Conservation (phyloP, 768 basidiomycete genomes). For the Pulveroboletus sp. region DNA sequence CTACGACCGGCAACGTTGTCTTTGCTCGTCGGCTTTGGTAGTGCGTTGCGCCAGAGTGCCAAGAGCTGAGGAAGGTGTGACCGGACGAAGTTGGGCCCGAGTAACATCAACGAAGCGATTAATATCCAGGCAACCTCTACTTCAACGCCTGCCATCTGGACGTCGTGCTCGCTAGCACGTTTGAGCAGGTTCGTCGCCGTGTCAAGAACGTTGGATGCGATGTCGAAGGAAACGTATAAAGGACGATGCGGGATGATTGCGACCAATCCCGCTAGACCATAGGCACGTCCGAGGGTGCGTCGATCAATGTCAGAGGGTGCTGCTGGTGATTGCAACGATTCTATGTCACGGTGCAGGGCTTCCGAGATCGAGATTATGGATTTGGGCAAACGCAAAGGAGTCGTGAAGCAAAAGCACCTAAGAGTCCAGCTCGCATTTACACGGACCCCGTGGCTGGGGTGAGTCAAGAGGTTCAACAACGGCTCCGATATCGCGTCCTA, state of each 20-base stretch:
- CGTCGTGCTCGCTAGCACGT: conserved; percentile 85
- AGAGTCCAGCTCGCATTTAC: conserved; percentile 85
- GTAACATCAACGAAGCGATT: conserved; percentile 85
- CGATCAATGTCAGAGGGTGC: conserved; percentile 65
- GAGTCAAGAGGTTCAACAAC: conserved; percentile 76
- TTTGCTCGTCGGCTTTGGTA: conserved; percentile 92
- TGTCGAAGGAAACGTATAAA: conserved; percentile 91
- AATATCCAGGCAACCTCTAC: conserved; percentile 94
- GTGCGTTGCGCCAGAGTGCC: conserved; percentile 94
- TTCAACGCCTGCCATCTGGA: conserved; percentile 76
- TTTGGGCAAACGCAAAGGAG: conserved; percentile 79
- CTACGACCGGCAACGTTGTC: conserved; percentile 66
- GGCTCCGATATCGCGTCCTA: conserved; percentile 85
- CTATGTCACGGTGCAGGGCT: conserved; percentile 79
- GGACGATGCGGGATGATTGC: conserved; percentile 83
- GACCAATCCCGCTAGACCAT: conserved; percentile 84
- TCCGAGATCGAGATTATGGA: conserved; percentile 74
- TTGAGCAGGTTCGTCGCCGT: conserved; percentile 89
- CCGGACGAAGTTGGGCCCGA: conserved; percentile 91
- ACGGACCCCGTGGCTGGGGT: conserved; percentile 85
- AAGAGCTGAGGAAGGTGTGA: conserved; percentile 91
- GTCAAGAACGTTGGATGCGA: conserved; percentile 86
- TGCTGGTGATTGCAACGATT: conserved; percentile 64
- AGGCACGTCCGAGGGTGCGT: conserved; percentile 82
- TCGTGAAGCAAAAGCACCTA: conserved; percentile 85